phyloP scores from a whole-genome alignment of 495 filamentous ascomycete genomes.

The Hapsidospora chrysogenum region DNA sequence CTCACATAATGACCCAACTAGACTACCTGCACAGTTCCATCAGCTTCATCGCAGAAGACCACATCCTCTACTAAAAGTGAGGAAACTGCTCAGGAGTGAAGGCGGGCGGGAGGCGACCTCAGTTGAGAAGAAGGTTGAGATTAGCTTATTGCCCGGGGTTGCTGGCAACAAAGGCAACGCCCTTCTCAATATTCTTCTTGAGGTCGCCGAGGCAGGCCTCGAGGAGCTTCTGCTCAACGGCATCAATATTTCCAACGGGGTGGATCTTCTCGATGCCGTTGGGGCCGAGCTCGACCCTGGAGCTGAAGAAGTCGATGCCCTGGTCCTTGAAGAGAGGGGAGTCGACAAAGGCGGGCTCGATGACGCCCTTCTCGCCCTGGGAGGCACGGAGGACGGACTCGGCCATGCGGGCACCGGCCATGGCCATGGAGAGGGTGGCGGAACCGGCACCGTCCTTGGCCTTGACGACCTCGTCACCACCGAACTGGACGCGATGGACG shows the following conservation, averaged over 20 bases:
- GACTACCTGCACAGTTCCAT: too few relatives aligned
- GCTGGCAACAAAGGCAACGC: constrained; percentile 29
- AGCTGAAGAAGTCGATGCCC: constrained; percentile 90
- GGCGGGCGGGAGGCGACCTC: too few relatives aligned
- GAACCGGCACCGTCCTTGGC: constrained; percentile 98
- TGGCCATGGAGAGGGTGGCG: constrained; percentile 97
- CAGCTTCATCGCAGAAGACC: too few relatives aligned
- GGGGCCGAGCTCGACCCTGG: constrained; percentile 83
- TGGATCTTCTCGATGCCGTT: constrained; percentile 90
- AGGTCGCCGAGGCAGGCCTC: constrained; percentile 72
- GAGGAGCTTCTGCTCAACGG: constrained; percentile 76
- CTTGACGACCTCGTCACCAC: constrained; percentile 98
- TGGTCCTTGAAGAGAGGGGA: constrained; percentile 94
- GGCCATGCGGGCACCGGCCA: constrained; percentile 94
- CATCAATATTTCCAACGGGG: constrained; percentile 64
- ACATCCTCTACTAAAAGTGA: too few relatives aligned
- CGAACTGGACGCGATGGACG: constrained; percentile 93
- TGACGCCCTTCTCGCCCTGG: constrained; percentile 83
- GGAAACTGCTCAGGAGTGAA: too few relatives aligned
- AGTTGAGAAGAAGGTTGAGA: too few relatives aligned
- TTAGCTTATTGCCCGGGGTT: constrained; percentile 39
- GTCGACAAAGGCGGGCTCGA: constrained; percentile 95
- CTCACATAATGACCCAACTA: too few relatives aligned
- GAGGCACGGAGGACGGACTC: constrained; percentile 85
- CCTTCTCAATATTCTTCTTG: constrained; percentile 58